Base-by-base conservation (phyloP, 1,284 basidiomycete species). In the Puccinia horiana region DNA sequence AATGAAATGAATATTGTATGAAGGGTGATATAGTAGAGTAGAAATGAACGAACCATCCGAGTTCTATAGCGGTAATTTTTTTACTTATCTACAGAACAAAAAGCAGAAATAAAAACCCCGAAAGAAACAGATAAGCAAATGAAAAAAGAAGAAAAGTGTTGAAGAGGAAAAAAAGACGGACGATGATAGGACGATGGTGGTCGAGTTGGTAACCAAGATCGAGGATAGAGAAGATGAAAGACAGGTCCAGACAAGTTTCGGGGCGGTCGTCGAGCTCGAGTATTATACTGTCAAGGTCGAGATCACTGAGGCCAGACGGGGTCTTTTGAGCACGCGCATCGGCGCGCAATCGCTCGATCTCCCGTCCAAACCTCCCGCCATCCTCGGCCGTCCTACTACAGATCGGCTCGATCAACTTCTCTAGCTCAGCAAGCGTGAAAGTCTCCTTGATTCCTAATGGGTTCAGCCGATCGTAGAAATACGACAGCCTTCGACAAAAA, bases 211-310 rank as follows among this genome's bases (percentile, higher is more conserved):
- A 87, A 2, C 86, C 89, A 0, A 96, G 89, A 81, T 92, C 90
- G 76, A 99, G 88, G 83, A 99, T 87, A 52, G 91, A 92, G 86
- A 97, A 91, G 94, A 96, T 95, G 87, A 96, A 99, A 49, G 94
- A 98, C 86, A 98, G 87, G 88, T 99, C 96, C 69, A 98, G 90
- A 87, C 96, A 99, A 89, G 92, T 94, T 88, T 98, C 96, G 0
- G 96, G 95, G 14, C 95, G 89, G 79, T 90, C 93, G 76, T 91
- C 89, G 16, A 98, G 89, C 86, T 97, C 95, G 0, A 88, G 89
- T 88, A 96, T 90, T 29, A 93, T 89, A 20, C 3, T 23, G 18
- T 65, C 16, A 20, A 65, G 63, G 37, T 65, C 37, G 32, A 65
- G 63, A 37, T 65, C 63, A 14, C 37, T 6, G 63, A 65, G 63